phyloP scores from a whole-genome alignment of 2,329 filamentous ascomycete genomes.

The Talaromyces funiculosus region DNA sequence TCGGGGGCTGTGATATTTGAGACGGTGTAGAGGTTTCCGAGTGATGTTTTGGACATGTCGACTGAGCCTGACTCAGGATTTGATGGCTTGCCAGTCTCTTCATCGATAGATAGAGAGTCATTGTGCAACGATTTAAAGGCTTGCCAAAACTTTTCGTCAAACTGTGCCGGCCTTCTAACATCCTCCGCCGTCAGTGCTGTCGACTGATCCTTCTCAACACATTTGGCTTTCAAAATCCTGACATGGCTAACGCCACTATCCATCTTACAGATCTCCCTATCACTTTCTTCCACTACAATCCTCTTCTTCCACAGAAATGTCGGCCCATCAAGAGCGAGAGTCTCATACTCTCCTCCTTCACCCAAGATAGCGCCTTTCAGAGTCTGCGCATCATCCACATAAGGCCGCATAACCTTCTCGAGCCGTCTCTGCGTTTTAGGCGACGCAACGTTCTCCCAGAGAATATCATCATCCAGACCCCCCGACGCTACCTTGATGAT shows the following conservation, averaged over 20 bases:
- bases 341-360: conserved; percentile 96
- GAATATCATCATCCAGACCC: conserved; percentile 70
- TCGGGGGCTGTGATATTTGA: conserved; percentile 37
- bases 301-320: conserved; percentile 62
- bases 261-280: conserved; percentile 53
- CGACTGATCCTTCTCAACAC: conserved; percentile 38
- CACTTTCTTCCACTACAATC: conserved; percentile 57
- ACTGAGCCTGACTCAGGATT: not conserved
- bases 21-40: conserved; percentile 27
- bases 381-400: conserved; percentile 42
- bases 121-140: conserved; percentile 24
- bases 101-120: not conserved
- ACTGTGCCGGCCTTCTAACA: conserved; percentile 53
- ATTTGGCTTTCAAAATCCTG: conserved; percentile 53
- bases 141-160: conserved; percentile 58
- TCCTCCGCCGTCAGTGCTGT: conserved; percentile 17
- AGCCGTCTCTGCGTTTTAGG: conserved; percentile 46
- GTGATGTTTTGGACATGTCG: conserved; percentile 15
- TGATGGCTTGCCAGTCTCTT: not conserved
- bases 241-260: conserved; percentile 75
- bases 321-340: conserved; percentile 78
- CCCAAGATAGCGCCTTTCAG: conserved; percentile 69
- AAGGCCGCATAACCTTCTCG: conserved; percentile 49
- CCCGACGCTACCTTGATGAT: conserved; percentile 94
- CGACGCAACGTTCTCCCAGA: conserved; percentile 72